A percentile compares a stretch with the other conserved stretches of the same genome.
Evolutionary conservation across 106 monocot genomes (phyloP).

Genomic region (Triglochin maritima): DNA sequence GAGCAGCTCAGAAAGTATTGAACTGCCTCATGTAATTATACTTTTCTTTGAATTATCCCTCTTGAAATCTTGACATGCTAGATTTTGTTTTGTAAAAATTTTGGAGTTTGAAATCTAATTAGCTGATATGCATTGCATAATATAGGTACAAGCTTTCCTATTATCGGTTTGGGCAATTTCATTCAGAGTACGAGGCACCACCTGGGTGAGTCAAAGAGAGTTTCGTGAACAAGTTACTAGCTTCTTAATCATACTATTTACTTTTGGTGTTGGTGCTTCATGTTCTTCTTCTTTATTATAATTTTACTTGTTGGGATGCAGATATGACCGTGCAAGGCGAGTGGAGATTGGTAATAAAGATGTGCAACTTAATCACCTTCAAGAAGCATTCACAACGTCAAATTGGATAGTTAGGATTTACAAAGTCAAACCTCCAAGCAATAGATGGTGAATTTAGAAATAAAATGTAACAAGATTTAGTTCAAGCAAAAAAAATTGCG

Average conservation of each 20-base stretch:
- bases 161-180: slow-evolving; percentile 14
- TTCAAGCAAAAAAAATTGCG: no score
- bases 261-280: no score
- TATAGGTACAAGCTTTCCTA: slow-evolving; percentile 25
- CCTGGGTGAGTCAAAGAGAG: slow-evolving; percentile 9
- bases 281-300: slow-evolving; percentile 1
- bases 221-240: background rate
- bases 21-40: no score
- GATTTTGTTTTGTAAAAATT: background rate
- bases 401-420: slow-evolving; percentile 29
- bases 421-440: slow-evolving; percentile 23
- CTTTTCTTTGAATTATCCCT: background rate
- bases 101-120: background rate
- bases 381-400: slow-evolving; percentile 23
- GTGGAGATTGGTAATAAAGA: slow-evolving; percentile 16
- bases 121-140: background rate
- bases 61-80: background rate
- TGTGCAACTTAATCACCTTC: slow-evolving; percentile 10
- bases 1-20: slow-evolving; percentile 18
- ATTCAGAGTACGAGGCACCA: slow-evolving; percentile 4
- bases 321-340: slow-evolving; percentile 17
- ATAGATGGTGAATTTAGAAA: slow-evolving; percentile 6
- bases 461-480: no score
- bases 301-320: background rate
- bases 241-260: no score